Percentiles rank a stretch among this genome's conserved stretches.
Conservation (phyloP, 805 yeast genomes). For the Wickerhamiella hasegawae region DNA sequence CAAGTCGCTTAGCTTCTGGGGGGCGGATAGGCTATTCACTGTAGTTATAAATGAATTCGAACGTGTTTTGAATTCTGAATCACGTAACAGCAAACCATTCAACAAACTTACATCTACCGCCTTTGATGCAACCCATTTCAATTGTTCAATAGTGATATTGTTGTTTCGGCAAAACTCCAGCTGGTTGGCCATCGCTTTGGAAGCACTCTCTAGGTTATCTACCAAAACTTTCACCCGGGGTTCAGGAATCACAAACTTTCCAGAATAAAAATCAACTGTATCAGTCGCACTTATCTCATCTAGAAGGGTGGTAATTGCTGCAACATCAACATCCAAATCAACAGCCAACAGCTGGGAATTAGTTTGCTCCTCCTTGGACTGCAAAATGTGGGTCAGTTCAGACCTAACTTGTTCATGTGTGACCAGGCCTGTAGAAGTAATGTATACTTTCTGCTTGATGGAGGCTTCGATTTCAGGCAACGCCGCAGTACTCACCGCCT, state of each 20-base stretch:
- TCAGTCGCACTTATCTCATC: neutral
- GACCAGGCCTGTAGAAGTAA: conserved; percentile 1
- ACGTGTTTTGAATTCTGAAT: neutral
- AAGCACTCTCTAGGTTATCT: neutral
- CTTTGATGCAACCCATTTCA: neutral
- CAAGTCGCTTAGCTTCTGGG: neutral
- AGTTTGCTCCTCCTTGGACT: neutral
- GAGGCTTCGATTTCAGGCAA: too few relatives aligned
- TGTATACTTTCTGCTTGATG: conserved; percentile 1
- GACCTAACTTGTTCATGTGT: neutral
- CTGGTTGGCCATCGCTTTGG: neutral
- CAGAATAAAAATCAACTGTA: conserved; percentile 1
- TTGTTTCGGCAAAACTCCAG: neutral
- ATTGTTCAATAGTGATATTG: neutral
- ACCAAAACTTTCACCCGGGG: neutral
- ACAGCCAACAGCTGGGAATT: neutral
- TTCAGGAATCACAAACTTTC: neutral
- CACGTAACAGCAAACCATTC: neutral
- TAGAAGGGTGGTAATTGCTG: neutral
- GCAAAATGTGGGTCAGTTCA: neutral
- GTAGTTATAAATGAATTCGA: neutral
- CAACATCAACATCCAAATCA: neutral
- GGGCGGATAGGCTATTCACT: neutral
- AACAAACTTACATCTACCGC: neutral
- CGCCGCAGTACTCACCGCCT: too few relatives aligned